phyloP scores from a whole-genome alignment of 2,329 filamentous ascomycete species.

The Macrophomina pseudophaseolina region DNA sequence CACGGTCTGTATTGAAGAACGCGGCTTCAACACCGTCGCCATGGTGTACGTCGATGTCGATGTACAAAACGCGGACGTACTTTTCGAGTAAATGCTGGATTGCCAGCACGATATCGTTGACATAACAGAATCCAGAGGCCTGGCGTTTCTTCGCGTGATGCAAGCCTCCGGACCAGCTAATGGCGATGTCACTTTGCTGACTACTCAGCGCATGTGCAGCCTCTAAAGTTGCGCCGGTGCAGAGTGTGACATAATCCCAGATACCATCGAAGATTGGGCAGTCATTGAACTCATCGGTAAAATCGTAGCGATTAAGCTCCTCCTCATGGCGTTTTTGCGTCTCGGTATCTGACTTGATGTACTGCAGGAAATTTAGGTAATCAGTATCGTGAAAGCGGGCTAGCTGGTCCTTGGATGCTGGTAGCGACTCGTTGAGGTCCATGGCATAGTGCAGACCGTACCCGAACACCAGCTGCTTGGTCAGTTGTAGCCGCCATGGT shows the following conservation, averaged over 20 bases:
- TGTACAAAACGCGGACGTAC: constrained; percentile 86
- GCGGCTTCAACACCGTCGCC: constrained; percentile 91
- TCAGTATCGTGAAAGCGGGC: constrained; percentile 84
- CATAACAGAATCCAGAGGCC: constrained; percentile 96
- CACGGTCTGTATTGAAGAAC: constrained; percentile 86
- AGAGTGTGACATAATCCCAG: constrained; percentile 93
- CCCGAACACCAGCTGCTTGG: constrained; percentile 90
- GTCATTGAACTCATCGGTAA: constrained; percentile 73
- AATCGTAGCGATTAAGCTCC: constrained; percentile 71
- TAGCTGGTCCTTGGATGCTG: constrained; percentile 86
- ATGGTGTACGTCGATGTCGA: constrained; percentile 93
- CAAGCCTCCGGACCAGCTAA: constrained; percentile 95
- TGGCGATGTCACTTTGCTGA: constrained; percentile 89
- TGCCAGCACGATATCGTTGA: constrained; percentile 96
- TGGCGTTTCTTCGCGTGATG: constrained; percentile 96
- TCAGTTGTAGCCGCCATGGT: constrained; percentile 93
- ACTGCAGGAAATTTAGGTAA: constrained; percentile 84
- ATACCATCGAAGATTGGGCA: constrained; percentile 96
- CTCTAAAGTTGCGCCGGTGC: constrained; percentile 87
- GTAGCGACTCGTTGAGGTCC: constrained; percentile 87
- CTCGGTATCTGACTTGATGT: constrained; percentile 46
- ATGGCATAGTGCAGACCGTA: constrained; percentile 97
- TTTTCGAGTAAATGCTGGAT: constrained; percentile 85
- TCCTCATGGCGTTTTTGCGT: constrained; percentile 41
- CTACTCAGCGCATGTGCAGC: constrained; percentile 88